These are phyloP conservation scores for Colletotrichum musicola DNA, from an alignment of 2,329 filamentous ascomycete species.

Conservation along the genomic window DNA sequence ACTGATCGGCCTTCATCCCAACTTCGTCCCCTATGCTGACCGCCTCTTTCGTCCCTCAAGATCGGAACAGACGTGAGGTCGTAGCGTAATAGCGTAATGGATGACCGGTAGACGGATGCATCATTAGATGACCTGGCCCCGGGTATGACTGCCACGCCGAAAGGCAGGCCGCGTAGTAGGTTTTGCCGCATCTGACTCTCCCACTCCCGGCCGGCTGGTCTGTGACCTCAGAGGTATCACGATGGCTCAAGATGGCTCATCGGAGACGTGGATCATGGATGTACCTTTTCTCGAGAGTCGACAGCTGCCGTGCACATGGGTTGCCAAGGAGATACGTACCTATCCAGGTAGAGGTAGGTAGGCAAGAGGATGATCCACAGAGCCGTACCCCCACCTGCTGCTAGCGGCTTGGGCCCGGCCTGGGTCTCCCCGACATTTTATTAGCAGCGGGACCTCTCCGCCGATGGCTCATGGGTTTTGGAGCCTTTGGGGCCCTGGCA, in stretches of 20 bases:
- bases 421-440: conserved; percentile 16
- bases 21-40: conserved; percentile 21
- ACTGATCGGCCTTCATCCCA: conserved; percentile 20
- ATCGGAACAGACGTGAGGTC: neutral
- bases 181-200: conserved; percentile 20
- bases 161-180: neutral
- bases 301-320: neutral
- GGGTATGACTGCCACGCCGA: neutral
- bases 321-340: neutral
- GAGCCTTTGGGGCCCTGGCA: neutral
- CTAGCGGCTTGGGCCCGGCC: neutral
- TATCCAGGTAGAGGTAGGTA: no score
- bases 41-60: conserved; percentile 23
- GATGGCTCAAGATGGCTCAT: conserved; percentile 30
- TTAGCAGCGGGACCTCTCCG: conserved; percentile 20
- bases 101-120: no score
- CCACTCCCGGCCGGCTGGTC: conserved; percentile 14
- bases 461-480: neutral
- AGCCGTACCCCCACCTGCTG: conserved; percentile 23
- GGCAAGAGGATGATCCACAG: conserved; percentile 28
- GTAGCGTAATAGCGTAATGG: no score
- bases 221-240: conserved; percentile 24
- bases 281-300: no score
- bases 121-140: no score
- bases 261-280: neutral